Evolutionary conservation across 352 stramenopile species (phyloP), one percentile per base, ranked within the genome.

Genomic region (Paralagenidium karlingii): DNA sequence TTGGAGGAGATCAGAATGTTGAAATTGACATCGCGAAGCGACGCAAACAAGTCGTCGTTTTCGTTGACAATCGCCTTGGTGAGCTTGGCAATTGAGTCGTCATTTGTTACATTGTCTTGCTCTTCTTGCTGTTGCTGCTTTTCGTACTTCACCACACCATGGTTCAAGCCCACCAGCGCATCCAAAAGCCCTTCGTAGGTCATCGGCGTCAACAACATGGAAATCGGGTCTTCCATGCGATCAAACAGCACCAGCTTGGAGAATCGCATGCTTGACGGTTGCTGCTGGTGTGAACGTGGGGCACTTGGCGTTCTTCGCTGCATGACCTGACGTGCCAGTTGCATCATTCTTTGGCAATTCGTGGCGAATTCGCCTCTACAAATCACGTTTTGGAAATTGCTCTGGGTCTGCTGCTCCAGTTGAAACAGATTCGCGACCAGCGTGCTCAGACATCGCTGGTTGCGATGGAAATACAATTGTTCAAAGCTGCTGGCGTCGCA

Each of bases 151-250:
- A 90, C 59, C 16, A 84, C 61, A 13, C 76, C 63, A 32, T 90
- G 71, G 34, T 87, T 78, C 13, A 87, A 60, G 6, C 68, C 69
- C 9, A 90, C 47, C 1, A 86, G 52, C 10, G 69, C 63, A 43
- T 90, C 73, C 31, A 90, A 40, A 26, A 90, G 44, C 1, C 71
- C 76, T 56, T 90, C 76, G 45, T 90, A 90, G 48, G 69, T 83
- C 70, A 90, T 83, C 16, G 76, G 76, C 18, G 71, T 86, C 20
- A 87, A 49, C 42, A 90, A 39, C 69, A 90, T 82, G 5, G 76
- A 83, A 46, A 85, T 49, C 16, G 71, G 76, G 34, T 90, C 71
- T 40, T 86, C 60, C 68, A 83, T 80, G 2, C 76, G 59, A 40
- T 89, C 76, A n/a, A n/a, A n/a, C n/a, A n/a, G n/a, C n/a, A n/a